phyloP scores from a whole-genome alignment of 1,284 basidiomycete genomes.

The Pseudozyma flocculosa region DNA sequence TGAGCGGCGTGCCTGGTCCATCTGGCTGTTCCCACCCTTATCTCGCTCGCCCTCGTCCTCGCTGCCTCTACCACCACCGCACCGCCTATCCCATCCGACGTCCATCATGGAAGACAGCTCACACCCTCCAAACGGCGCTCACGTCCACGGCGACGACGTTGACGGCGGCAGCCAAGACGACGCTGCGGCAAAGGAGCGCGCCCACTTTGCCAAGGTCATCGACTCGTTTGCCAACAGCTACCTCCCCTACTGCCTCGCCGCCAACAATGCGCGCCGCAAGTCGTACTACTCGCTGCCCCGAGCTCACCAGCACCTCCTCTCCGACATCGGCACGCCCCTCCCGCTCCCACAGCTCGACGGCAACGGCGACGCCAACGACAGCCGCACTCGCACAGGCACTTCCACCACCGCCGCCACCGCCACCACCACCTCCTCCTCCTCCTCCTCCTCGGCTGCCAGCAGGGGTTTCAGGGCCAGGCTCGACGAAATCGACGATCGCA shows the following conservation, averaged over 20 bases:
- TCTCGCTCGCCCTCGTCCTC: too few relatives aligned
- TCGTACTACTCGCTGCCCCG: constrained; percentile 44
- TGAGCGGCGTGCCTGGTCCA: too few relatives aligned
- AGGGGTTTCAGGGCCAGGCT: constrained; percentile 40
- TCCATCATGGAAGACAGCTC: too few relatives aligned
- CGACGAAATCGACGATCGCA: constrained; percentile 56
- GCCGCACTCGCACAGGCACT: too few relatives aligned
- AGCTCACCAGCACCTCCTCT: constrained; percentile 45
- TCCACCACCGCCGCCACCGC: not conserved
- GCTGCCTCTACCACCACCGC: too few relatives aligned
- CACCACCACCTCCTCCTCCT: too few relatives aligned
- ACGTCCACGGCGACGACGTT: too few relatives aligned
- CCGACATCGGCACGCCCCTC: constrained; percentile 22
- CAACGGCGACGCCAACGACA: not conserved
- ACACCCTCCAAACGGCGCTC: too few relatives aligned
- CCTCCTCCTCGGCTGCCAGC: too few relatives aligned
- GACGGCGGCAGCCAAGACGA: too few relatives aligned
- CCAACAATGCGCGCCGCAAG: constrained; percentile 44
- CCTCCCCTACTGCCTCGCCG: constrained; percentile 47
- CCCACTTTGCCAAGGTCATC: constrained; percentile 50
- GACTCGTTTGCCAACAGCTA: constrained; percentile 51
- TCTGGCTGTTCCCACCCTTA: too few relatives aligned
- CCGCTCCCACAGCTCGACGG: constrained; percentile 26
- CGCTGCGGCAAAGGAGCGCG: constrained; percentile 44
- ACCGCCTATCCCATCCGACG: too few relatives aligned